A percentile compares a stretch with the other conserved stretches of the same genome.
These are phyloP conservation scores for Austroboletus rostrupii DNA, from an alignment of 1,284 basidiomycete genomes.

Conservation along the genomic window DNA sequence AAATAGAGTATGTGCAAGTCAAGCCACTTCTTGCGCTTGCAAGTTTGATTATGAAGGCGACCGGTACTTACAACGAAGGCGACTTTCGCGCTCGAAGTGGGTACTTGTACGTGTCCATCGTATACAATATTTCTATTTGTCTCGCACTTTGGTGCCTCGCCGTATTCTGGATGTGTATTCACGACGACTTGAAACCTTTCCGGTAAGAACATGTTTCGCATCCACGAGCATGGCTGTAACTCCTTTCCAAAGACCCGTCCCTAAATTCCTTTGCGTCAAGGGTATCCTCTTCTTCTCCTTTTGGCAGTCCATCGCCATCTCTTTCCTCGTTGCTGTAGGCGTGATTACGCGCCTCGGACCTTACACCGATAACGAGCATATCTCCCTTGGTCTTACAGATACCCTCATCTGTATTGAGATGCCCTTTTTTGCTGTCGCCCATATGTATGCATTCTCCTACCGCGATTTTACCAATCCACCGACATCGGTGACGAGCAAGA, in stretches of 20 bases:
- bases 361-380: slow-evolving; percentile 87
- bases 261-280: slow-evolving; percentile 97
- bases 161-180: slow-evolving; percentile 92
- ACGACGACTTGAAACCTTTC: slow-evolving; percentile 83
- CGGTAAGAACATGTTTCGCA: slow-evolving; percentile 44
- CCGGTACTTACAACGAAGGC: slow-evolving; percentile 89
- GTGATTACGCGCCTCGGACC: slow-evolving; percentile 78
- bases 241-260: slow-evolving; percentile 54
- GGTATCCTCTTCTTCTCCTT: slow-evolving; percentile 98
- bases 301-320: slow-evolving; percentile 91
- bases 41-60: slow-evolving; percentile 83
- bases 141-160: slow-evolving; percentile 84
- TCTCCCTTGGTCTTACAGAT: slow-evolving; percentile 87
- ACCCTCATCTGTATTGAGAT: slow-evolving; percentile 94
- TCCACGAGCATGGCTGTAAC: not conserved
- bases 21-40: slow-evolving; percentile 87
- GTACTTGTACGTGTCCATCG: slow-evolving; percentile 87
- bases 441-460: slow-evolving; percentile 84
- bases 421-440: slow-evolving; percentile 94
- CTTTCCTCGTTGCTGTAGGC: slow-evolving; percentile 81
- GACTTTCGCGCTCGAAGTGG: slow-evolving; percentile 81
- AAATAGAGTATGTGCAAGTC: slow-evolving; percentile 91
- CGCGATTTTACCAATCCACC: slow-evolving; percentile 77
- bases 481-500: slow-evolving; percentile 26
- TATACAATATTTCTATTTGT: slow-evolving; percentile 75